Evolutionary conservation across 176 grass and related monocot species (phyloP), one percentile per base, ranked within the genome.

Genomic region (Chloris gayana): DNA sequence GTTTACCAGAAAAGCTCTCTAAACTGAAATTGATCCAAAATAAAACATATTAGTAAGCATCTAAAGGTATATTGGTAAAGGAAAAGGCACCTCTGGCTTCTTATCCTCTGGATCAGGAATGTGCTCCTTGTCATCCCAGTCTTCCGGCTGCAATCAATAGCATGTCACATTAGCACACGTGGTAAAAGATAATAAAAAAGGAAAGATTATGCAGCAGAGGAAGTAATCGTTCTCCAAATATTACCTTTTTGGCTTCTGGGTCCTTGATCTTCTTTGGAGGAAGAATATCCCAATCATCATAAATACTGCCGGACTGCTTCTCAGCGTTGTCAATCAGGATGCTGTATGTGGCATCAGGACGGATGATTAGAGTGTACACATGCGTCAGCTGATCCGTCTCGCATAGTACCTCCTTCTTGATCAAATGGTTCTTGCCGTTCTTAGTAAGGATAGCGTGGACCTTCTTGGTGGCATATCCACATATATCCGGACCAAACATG

Each of bases 81-180:
- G 45, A 31, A 73, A 70, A 29, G 31, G 14, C 93, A 96, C 95
- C 92, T 98, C 92, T 64, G 92, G 89, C 77, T 94, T 98, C 77
- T 85, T 87, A 61, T 98, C 95, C 83, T 98, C 85, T 0, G 95
- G 89, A 29, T 98, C 92, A 50, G 89, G 95, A 87, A 94, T 94
- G 69, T 91, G 91, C 53, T 98, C 92, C 60, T 94, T 92, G 70
- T 94, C 95, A 79, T 98, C 95, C 95, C 95, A 97, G 80, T 97
- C 92, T 61, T 94, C 89, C 26, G 95, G 95, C 95, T 98, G 84
- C 49, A 66, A 51, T 51, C 49, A 76, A 64, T 8, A 82, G 63
- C 70, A 82, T 31, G 13, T 17, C 15, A 39, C n/a, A 8, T 61
- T 31, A 75, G 76, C 11, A 50, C 25, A 2, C 67, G 17, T 14